These are phyloP conservation scores for Martensiomyces pterosporus DNA, from an alignment of 192 early-diverging fungal species.

Conservation along the genomic window DNA sequence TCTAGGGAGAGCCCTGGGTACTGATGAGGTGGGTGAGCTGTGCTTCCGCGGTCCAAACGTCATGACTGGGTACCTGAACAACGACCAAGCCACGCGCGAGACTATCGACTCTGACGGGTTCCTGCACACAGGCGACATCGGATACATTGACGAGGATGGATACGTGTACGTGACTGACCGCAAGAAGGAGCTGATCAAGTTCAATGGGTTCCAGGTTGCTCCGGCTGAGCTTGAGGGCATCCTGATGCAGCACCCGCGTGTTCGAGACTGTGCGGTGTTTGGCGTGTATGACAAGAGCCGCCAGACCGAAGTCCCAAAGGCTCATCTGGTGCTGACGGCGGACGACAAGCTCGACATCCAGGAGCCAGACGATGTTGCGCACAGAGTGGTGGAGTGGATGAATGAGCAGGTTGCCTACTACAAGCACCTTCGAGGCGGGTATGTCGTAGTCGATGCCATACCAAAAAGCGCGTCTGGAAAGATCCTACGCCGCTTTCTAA, in stretches of 20 bases:
- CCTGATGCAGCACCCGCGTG: conserved; percentile 59
- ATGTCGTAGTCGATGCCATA: conserved; percentile 15
- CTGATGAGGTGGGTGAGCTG: conserved; percentile 68
- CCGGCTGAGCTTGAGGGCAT: conserved; percentile 81
- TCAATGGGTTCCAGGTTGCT: conserved; percentile 75
- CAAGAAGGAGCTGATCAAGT: conserved; percentile 89
- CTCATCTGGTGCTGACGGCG: conserved; percentile 18
- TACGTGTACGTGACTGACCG: conserved; percentile 64
- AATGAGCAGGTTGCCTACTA: conserved; percentile 32
- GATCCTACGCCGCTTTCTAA: conserved; percentile 44
- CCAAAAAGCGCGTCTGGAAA: conserved; percentile 42
- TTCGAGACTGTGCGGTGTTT: conserved; percentile 66
- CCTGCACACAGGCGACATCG: conserved; percentile 83
- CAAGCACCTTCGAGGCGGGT: conserved; percentile 37
- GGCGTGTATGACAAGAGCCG: conserved; percentile 54
- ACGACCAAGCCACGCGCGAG: conserved; percentile 60
- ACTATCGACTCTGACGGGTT: conserved; percentile 71
- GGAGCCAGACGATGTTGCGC: neutral
- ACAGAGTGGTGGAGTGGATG: conserved; percentile 15
- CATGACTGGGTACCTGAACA: conserved; percentile 83
- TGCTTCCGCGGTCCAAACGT: conserved; percentile 82
- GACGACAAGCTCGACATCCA: neutral
- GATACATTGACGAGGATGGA: conserved; percentile 54
- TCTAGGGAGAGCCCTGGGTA: conserved; percentile 14
- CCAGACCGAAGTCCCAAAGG: conserved; percentile 49